Percentiles rank a stretch among this genome's conserved stretches.
These are phyloP conservation scores for Euclidium syriacum DNA, from an alignment of 345 rosid species.

Conservation along the genomic window DNA sequence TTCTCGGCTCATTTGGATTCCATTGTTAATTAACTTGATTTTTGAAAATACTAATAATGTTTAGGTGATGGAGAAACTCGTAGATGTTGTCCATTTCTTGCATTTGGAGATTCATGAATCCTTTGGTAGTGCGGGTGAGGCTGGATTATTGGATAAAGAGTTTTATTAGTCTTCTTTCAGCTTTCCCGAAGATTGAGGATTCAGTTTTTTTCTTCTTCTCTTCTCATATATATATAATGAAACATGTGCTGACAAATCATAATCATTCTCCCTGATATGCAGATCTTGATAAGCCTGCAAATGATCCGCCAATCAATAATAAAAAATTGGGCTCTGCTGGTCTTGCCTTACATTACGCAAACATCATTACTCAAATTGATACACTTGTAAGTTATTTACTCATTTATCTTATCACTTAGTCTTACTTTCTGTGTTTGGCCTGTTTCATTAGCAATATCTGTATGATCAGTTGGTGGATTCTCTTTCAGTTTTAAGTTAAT, in stretches of 20 bases:
- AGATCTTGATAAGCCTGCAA: conserved; percentile 54
- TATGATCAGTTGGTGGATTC: not conserved
- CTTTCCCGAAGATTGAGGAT: not conserved
- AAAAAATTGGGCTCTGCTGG: conserved; percentile 86
- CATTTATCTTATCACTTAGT: not conserved
- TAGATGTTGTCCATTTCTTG: conserved; percentile 87
- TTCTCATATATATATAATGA: conserved; percentile 8
- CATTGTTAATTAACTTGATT: conserved; percentile 10
- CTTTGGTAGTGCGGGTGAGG: conserved; percentile 79
- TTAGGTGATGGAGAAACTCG: conserved; percentile 96
- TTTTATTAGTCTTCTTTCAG: not conserved
- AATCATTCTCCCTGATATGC: conserved; percentile 28
- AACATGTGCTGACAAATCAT: not conserved
- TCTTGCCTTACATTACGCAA: conserved; percentile 97
- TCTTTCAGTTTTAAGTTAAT: not conserved
- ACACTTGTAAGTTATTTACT: conserved; percentile 81
- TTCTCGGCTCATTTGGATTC: not conserved
- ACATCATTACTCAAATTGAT: conserved; percentile 87
- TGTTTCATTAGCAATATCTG: not conserved
- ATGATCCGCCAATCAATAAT: conserved; percentile 37
- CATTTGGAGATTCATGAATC: conserved; percentile 91
- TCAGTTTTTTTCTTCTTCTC: conserved; percentile 7
- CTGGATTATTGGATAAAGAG: conserved; percentile 4
- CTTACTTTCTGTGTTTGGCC: not conserved
- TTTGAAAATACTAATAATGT: conserved; percentile 1